Evolutionary conservation across 768 basidiomycete genomes (phyloP).

Genomic region (Tricholoma terreum): DNA sequence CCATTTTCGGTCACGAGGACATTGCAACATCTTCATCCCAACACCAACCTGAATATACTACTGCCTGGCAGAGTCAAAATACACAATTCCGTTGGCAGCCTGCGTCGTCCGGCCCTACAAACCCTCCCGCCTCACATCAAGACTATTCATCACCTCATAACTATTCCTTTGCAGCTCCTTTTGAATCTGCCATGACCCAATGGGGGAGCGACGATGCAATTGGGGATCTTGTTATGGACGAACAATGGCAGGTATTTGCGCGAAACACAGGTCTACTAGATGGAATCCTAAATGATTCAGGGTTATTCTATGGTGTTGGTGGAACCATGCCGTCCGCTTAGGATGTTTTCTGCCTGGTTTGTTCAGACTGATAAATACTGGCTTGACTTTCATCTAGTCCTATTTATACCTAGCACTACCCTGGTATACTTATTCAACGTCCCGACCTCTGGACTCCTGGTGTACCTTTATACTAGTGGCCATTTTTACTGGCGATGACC

Average conservation of each 20-base stretch:
- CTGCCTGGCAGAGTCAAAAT: conserved; percentile 1
- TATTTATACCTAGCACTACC: no score
- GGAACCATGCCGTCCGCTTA: no score
- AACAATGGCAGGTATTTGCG: conserved; percentile 67
- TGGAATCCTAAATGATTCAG: no score
- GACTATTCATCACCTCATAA: conserved; percentile 1
- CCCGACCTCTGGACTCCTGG: no score
- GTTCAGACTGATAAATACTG: no score
- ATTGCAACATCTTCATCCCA: not conserved
- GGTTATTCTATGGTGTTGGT: no score
- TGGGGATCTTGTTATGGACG: conserved; percentile 38
- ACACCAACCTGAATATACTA: conserved; percentile 2
- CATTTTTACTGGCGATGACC: no score
- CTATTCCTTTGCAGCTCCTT: not conserved
- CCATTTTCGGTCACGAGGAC: conserved; percentile 2
- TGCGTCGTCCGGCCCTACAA: not conserved
- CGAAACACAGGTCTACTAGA: conserved; percentile 56
- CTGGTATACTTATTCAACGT: no score
- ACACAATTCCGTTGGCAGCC: conserved; percentile 8
- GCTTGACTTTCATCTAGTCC: no score
- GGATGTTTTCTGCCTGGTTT: no score
- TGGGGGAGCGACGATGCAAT: not conserved
- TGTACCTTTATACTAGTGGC: no score
- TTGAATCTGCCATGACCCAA: not conserved
- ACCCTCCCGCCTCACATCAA: conserved; percentile 4